Conservation (phyloP, 257 asterid species). For the Penstemon barbatus region DNA sequence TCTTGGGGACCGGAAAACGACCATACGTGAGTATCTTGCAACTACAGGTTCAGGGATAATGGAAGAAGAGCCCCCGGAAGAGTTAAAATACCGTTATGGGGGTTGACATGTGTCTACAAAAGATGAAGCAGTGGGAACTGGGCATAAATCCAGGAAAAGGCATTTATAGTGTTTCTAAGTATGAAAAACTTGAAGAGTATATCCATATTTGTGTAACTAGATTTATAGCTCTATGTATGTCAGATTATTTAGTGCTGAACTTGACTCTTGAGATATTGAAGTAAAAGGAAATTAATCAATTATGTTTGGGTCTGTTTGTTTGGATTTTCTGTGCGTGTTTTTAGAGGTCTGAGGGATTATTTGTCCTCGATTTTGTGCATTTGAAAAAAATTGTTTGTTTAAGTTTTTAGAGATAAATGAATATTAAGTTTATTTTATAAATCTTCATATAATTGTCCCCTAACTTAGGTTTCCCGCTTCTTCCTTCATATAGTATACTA, state of each 20-base stretch:
- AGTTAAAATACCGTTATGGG: slow-evolving; percentile 70
- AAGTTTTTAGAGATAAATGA: no score
- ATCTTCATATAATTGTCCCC: no score
- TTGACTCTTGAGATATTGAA: neutral
- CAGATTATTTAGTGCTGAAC: neutral
- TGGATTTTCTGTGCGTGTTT: no score
- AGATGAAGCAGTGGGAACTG: neutral
- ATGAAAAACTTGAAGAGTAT: neutral
- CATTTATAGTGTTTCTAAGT: no score
- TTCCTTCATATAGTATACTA: no score
- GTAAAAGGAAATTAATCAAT: slow-evolving; percentile 8
- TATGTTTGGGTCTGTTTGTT: no score
- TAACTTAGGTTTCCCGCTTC: no score
- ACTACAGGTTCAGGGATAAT: slow-evolving; percentile 72
- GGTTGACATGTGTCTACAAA: slow-evolving; percentile 44
- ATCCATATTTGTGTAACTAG: neutral
- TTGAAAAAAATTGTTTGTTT: no score
- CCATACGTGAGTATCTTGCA: slow-evolving; percentile 72
- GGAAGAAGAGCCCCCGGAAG: slow-evolving; percentile 89
- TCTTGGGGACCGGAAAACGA: slow-evolving; percentile 84
- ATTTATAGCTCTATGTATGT: slow-evolving; percentile 3
- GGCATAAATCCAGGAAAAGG: neutral
- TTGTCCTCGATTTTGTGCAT: no score
- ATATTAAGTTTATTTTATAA: no score
- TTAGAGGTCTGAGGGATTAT: no score